Evolutionary conservation across 371 early-diverging fungal species (phyloP), one percentile per base, ranked within the genome.

Genomic region (Quaeritorhiza haematococci): DNA sequence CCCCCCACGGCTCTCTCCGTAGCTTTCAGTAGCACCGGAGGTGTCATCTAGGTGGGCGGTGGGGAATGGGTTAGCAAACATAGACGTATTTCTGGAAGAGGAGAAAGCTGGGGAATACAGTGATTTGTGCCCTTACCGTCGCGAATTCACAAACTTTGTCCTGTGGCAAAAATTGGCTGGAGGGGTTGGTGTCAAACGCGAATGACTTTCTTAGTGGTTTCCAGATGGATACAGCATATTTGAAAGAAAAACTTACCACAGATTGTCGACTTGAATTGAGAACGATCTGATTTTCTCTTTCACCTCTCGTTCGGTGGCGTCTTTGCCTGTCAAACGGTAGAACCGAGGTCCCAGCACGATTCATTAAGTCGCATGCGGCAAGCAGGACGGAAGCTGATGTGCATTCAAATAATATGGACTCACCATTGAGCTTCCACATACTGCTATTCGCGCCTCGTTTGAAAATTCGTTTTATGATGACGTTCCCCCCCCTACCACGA

Each of bases 81-180:
- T n/a, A n/a, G n/a, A n/a, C n/a, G 38, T 38, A 38, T 10, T n/a
- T 10, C 38, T 38, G n/a, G 10, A 38, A 38, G 13, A 38, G 10
- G n/a, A n/a, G n/a, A n/a, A 38, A 13, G 38, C 10, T 38, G 38
- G 38, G 38, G 38, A 38, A 38, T 38, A 13, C n/a, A 38, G 38
- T 38, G 38, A n/a, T n/a, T n/a, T 38, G 38, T 38, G n/a, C 38
- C n/a, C 10, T 38, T n/a, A 38, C 38, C n/a, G 38, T 38, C 38
- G 96, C 92, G 63, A 97, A 96, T 61, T 91, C 93, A 13, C 86
- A 79, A 1, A 97, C 96, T 56, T 85, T 79, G 71, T 97, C 98
- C 69, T 97, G 98, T 21, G 98, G 96, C 49, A 97, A 74, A 56
- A 96, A 96, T 70, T 96, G 96, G 66, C 92, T 91, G 59, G 3